A percentile compares a stretch with the other conserved stretches of the same genome.
Evolutionary conservation across 78 protist species (phyloP).

Genomic region (Speleostelium caveatum): DNA sequence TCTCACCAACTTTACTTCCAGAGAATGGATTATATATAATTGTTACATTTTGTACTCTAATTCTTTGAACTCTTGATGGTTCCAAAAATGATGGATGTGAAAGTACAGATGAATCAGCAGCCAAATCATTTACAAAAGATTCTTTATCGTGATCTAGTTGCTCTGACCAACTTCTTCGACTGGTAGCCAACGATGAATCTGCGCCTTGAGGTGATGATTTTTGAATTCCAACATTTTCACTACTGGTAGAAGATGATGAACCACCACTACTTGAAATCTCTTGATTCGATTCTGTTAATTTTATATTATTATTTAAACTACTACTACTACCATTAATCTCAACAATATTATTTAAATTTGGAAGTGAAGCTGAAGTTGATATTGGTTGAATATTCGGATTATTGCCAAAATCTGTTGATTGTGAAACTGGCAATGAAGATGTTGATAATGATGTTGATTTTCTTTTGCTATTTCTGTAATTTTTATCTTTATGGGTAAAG

Average conservation of each 20-base stretch:
- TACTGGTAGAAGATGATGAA: background rate
- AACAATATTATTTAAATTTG: background rate
- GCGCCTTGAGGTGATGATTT: constrained; percentile 20
- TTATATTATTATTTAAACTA: background rate
- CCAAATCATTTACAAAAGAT: constrained; percentile 21
- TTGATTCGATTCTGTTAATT: too few species aligned
- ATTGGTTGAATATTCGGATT: too few species aligned
- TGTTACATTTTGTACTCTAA: constrained; percentile 40
- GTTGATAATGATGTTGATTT: too few species aligned
- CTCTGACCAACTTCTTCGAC: constrained; percentile 67
- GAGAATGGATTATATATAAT: constrained; percentile 78
- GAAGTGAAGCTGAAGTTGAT: too few species aligned
- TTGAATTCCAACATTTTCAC: background rate
- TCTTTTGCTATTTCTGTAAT: too few species aligned
- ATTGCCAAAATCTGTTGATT: too few species aligned
- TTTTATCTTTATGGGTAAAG: too few species aligned
- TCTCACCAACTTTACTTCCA: constrained; percentile 80
- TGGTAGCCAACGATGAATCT: background rate
- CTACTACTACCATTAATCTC: background rate
- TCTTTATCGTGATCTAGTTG: constrained; percentile 69
- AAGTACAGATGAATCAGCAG: background rate
- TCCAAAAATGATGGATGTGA: constrained; percentile 74
- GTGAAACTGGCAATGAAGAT: too few species aligned
- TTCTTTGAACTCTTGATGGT: constrained; percentile 54
- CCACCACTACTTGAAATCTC: background rate